Conservation (phyloP, 2,329 filamentous ascomycete genomes). For the Lithohypha guttulata region DNA sequence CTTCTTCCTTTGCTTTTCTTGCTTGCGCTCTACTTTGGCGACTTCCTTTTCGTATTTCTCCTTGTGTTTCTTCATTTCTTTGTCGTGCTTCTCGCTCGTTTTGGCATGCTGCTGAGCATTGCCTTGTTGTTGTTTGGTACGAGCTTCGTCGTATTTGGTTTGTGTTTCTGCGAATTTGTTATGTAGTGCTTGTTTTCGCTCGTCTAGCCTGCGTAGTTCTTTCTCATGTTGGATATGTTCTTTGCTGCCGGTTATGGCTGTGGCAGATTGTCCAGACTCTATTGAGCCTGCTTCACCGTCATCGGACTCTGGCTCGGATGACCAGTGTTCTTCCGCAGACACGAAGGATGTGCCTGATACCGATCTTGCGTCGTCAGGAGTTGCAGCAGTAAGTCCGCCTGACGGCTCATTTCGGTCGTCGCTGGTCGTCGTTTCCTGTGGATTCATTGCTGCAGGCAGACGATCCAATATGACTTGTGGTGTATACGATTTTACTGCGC, state of each 20-base stretch:
- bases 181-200: constrained; percentile 31
- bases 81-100: constrained; percentile 24
- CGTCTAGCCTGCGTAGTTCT: constrained; percentile 33
- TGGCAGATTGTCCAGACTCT: constrained; percentile 21
- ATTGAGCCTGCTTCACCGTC: constrained; percentile 8
- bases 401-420: not conserved
- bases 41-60: constrained; percentile 27
- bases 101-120: constrained; percentile 20
- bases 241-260: constrained; percentile 23
- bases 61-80: constrained; percentile 23
- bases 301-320: constrained; percentile 7
- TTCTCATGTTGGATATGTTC: constrained; percentile 31
- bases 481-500: constrained; percentile 41
- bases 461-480: constrained; percentile 41
- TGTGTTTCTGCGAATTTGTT: constrained; percentile 28
- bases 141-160: constrained; percentile 18
- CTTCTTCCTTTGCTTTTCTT: constrained; percentile 32
- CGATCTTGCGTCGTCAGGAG: constrained; percentile 19
- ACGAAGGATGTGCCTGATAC: constrained; percentile 23
- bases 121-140: constrained; percentile 17
- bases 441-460: constrained; percentile 27
- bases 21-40: constrained; percentile 32
- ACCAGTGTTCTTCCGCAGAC: constrained; percentile 24
- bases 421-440: not conserved
- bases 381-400: not conserved